Evolutionary conservation across 1,284 basidiomycete genomes (phyloP).

Genomic region (Ceratobasidium papillatum): DNA sequence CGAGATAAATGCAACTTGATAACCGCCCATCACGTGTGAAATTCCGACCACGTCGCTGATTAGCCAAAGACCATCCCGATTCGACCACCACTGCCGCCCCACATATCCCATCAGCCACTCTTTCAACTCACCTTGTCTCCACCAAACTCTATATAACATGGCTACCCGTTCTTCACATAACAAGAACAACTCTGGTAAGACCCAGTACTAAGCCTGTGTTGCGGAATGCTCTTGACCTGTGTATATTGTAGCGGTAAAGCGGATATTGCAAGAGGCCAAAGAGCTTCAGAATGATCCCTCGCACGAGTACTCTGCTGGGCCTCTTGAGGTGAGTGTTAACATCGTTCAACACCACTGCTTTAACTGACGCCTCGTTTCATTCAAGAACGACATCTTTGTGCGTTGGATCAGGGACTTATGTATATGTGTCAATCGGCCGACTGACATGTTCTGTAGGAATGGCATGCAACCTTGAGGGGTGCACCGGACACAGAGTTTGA

Average conservation of each 20-base stretch:
- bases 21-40: conserved; percentile 25
- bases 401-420: conserved; percentile 49
- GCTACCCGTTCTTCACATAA: conserved; percentile 60
- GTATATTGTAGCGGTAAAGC: conserved; percentile 76
- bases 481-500: conserved; percentile 89
- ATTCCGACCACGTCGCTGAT: conserved; percentile 38
- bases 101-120: neutral
- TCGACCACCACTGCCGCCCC: conserved; percentile 17
- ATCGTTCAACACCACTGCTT: conserved; percentile 4
- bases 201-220: conserved; percentile 44
- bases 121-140: neutral
- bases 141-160: conserved; percentile 43
- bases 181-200: conserved; percentile 82
- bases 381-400: conserved; percentile 82
- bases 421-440: conserved; percentile 46
- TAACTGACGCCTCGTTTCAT: conserved; percentile 37
- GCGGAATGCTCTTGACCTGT: neutral
- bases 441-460: conserved; percentile 69
- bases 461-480: conserved; percentile 96
- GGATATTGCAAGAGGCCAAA: conserved; percentile 94
- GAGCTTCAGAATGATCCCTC: conserved; percentile 85
- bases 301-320: conserved; percentile 84
- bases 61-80: conserved; percentile 10
- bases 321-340: conserved; percentile 75
- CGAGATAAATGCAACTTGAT: conserved; percentile 22